These are phyloP conservation scores for Oenanthe sinensis DNA, from an alignment of 129 eudicot genomes.

Conservation along the genomic window DNA sequence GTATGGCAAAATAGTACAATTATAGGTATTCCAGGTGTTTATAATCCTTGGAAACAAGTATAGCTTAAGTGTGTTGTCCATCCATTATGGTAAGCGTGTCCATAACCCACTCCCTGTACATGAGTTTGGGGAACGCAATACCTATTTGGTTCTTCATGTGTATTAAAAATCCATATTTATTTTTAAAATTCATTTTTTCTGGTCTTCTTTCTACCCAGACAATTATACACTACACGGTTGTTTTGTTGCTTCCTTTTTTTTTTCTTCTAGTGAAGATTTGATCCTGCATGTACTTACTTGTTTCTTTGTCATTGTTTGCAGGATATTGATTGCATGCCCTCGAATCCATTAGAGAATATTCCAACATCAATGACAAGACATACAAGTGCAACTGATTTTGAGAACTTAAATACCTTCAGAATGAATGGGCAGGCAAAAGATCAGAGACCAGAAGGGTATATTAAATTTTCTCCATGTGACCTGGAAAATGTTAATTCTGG, in stretches of 20 bases:
- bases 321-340: slow-evolving; percentile 67
- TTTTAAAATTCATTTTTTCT: neutral
- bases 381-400: slow-evolving; percentile 32
- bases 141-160: neutral
- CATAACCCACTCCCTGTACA: neutral
- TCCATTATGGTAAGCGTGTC: neutral
- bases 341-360: slow-evolving; percentile 44
- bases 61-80: neutral
- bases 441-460: slow-evolving; percentile 36
- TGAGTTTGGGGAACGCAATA: neutral
- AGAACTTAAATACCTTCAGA: slow-evolving; percentile 50
- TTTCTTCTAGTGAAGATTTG: neutral
- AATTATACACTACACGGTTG: neutral
- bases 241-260: neutral
- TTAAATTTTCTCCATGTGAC: slow-evolving; percentile 29
- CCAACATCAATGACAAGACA: slow-evolving; percentile 56
- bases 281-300: neutral
- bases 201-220: neutral
- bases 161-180: neutral
- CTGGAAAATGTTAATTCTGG: slow-evolving; percentile 36
- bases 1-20: neutral
- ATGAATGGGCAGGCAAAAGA: slow-evolving; percentile 37
- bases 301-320: neutral
- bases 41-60: neutral
- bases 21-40: neutral